Evolutionary conservation across 208 protist species (phyloP).

Genomic region (Acanthamoeba culbertsoni): DNA sequence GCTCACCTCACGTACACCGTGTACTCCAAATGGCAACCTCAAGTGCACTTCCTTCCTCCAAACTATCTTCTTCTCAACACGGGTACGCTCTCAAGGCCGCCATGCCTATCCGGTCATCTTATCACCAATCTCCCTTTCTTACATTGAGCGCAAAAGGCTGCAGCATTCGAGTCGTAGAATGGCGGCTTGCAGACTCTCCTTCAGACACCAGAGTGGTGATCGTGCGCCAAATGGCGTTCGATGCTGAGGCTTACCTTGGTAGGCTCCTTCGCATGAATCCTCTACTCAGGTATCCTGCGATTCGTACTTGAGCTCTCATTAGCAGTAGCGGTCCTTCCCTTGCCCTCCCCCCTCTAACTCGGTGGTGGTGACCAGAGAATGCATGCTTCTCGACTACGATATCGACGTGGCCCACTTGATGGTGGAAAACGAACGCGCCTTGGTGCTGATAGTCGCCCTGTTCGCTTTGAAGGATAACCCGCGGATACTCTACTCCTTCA

Average conservation of each 20-base stretch:
- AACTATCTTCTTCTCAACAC: not conserved
- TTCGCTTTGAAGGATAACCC: not conserved
- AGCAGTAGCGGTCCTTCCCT: too few species aligned
- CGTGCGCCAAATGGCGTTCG: not conserved
- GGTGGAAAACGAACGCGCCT: not conserved
- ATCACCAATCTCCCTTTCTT: not conserved
- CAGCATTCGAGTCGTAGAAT: not conserved
- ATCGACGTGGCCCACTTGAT: not conserved
- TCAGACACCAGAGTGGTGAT: not conserved
- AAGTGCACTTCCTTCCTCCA: not conserved
- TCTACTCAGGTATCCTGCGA: not conserved
- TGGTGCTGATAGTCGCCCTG: not conserved
- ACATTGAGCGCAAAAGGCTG: not conserved
- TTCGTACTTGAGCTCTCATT: too few species aligned
- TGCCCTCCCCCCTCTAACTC: too few species aligned
- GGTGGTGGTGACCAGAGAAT: too few species aligned
- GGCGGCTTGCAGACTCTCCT: not conserved
- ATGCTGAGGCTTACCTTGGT: not conserved
- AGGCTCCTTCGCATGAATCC: not conserved
- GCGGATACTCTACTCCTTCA: not conserved
- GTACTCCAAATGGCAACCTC: not conserved
- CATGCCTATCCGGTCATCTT: not conserved
- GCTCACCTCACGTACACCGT: not conserved
- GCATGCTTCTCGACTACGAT: not conserved
- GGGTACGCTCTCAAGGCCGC: too few species aligned